phyloP scores from a whole-genome alignment of 345 rosid genomes.

The Euphorbia tirucalli region DNA sequence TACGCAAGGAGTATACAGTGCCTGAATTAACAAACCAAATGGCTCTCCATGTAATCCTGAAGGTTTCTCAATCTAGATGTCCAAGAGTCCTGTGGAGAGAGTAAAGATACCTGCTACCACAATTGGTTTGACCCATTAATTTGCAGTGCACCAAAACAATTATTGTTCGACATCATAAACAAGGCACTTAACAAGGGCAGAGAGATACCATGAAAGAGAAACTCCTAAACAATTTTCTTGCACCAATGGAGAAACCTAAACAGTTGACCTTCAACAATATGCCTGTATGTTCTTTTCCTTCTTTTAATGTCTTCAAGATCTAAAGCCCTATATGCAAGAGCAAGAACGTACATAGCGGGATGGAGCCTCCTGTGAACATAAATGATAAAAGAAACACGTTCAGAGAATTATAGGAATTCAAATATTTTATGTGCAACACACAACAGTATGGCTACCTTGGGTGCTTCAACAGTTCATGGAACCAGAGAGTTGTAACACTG shows the following conservation, averaged over 20 bases:
- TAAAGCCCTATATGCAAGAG: constrained; percentile 84
- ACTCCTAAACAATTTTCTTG: constrained; percentile 54
- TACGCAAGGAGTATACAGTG: neutral
- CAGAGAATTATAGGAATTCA: neutral
- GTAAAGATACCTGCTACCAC: neutral
- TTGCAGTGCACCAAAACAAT: neutral
- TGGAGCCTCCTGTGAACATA: constrained; percentile 76
- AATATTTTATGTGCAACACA: neutral
- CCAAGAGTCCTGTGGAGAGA: neutral
- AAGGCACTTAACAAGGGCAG: constrained; percentile 9
- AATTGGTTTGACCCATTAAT: constrained; percentile 5
- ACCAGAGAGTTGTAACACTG: neutral
- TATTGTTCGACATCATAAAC: constrained; percentile 1
- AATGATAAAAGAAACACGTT: neutral
- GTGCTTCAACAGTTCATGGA: neutral
- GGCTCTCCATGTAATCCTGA: neutral
- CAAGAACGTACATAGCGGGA: constrained; percentile 82
- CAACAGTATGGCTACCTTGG: neutral
- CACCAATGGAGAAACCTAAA: constrained; percentile 58
- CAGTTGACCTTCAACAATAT: constrained; percentile 38
- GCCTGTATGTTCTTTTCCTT: constrained; percentile 50
- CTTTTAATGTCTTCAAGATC: constrained; percentile 84
- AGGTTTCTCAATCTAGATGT: neutral
- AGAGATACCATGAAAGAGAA: constrained; percentile 12
- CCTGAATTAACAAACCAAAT: neutral